A percentile compares a stretch with the other conserved stretches of the same genome.
These are phyloP conservation scores for Gautieria morchelliformis DNA, from an alignment of 768 basidiomycete species.

Conservation along the genomic window DNA sequence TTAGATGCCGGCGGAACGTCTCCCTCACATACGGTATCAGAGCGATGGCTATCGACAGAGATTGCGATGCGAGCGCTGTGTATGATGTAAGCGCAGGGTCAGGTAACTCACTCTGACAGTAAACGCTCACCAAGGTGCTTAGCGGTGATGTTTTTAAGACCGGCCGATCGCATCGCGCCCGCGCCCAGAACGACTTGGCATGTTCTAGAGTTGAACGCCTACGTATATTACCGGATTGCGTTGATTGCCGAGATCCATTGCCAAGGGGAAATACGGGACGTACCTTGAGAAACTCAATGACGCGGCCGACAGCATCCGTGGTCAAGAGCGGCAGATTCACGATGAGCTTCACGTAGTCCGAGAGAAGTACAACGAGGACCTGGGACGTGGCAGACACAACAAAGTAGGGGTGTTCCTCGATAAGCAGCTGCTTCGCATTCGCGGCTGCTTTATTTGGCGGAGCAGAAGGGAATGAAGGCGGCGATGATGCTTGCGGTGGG, in stretches of 20 bases:
- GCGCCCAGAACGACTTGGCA: constrained; percentile 98
- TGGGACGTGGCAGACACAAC: constrained; percentile 79
- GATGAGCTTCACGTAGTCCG: constrained; percentile 83
- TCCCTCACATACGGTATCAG: constrained; percentile 95
- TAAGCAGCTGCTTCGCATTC: constrained; percentile 48
- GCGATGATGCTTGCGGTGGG: constrained; percentile 9
- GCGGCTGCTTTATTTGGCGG: constrained; percentile 10
- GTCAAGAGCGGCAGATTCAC: constrained; percentile 83
- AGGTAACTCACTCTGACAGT: neutral
- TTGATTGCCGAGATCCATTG: constrained; percentile 13
- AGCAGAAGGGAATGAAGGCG: constrained; percentile 20
- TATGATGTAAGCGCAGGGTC: constrained; percentile 8
- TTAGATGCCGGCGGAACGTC: constrained; percentile 87
- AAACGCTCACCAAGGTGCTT: constrained; percentile 75
- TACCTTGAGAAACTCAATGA: constrained; percentile 86
- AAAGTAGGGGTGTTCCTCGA: constrained; percentile 82
- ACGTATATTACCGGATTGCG: neutral
- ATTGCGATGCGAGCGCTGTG: constrained; percentile 89
- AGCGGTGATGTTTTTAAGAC: constrained; percentile 95
- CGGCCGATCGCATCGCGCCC: constrained; percentile 97
- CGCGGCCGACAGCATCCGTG: constrained; percentile 88
- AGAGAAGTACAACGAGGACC: constrained; percentile 51
- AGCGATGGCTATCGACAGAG: constrained; percentile 86
- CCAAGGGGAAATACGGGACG: neutral
- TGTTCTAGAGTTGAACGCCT: constrained; percentile 92